Percentiles rank a stretch among this genome's conserved stretches.
Conservation (phyloP, 78 protist genomes). For the Goniomonas avonlea region DNA sequence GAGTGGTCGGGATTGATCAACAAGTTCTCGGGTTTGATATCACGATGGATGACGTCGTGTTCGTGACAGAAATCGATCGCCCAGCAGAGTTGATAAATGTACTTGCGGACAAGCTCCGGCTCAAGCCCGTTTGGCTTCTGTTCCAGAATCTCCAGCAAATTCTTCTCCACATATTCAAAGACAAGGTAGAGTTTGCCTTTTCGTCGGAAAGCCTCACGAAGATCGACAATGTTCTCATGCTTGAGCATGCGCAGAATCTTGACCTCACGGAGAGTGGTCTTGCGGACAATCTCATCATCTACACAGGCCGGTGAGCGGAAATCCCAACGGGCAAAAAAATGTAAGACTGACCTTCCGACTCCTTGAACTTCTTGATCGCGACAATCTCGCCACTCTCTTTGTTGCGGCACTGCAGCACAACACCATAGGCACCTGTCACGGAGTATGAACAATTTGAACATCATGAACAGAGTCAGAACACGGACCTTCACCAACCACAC, state of each 20-base stretch:
- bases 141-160: slow-evolving; percentile 49
- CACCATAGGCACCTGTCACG: slow-evolving; percentile 78
- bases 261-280: slow-evolving; percentile 43
- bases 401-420: slow-evolving; percentile 62
- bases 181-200: slow-evolving; percentile 60
- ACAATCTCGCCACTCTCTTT: slow-evolving; percentile 56
- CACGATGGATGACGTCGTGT: slow-evolving; percentile 51
- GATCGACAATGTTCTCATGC: slow-evolving; percentile 42
- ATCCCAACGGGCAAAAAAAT: too few species aligned
- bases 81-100: slow-evolving; percentile 39
- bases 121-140: slow-evolving; percentile 43
- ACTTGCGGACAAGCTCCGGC: slow-evolving; percentile 9
- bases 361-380: slow-evolving; percentile 62
- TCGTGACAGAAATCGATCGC: slow-evolving; percentile 37
- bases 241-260: slow-evolving; percentile 39
- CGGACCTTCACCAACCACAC: slow-evolving; percentile 69
- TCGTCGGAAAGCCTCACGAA: slow-evolving; percentile 34
- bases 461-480: not conserved
- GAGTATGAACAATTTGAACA: too few species aligned
- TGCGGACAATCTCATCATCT: slow-evolving; percentile 19
- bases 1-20: slow-evolving; percentile 28
- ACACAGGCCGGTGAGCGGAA: not conserved
- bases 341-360: not conserved
- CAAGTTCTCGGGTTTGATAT: slow-evolving; percentile 69
- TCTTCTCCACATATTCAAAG: slow-evolving; percentile 55